Percentiles rank a stretch among this genome's conserved stretches.
phyloP scores from a whole-genome alignment of 306 rosid species.

The Cucumis melo region DNA sequence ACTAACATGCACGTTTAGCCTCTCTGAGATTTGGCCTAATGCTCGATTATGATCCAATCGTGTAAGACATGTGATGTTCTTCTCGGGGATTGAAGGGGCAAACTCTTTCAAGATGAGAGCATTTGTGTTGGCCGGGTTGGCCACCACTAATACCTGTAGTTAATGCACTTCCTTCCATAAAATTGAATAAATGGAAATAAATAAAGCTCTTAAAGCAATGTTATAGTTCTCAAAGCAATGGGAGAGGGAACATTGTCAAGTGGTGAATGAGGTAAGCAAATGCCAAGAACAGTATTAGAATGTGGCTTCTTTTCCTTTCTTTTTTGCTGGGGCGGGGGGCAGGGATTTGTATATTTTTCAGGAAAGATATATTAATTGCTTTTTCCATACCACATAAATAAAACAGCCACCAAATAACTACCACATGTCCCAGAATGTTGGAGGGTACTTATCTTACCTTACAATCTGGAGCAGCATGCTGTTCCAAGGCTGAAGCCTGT shows the following conservation, averaged over 20 bases:
- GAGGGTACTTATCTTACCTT: constrained; percentile 30
- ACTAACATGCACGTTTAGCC: constrained; percentile 44
- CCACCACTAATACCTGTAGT: constrained; percentile 76
- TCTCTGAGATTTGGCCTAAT: constrained; percentile 72
- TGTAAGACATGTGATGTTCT: constrained; percentile 76
- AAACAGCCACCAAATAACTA: neutral
- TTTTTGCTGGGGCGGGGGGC: neutral
- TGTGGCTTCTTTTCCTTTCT: neutral
- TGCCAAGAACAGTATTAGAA: neutral
- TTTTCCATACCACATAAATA: too few relatives aligned
- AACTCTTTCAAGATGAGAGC: constrained; percentile 74
- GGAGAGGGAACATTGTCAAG: neutral
- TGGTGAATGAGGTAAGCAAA: neutral
- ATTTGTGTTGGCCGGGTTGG: constrained; percentile 93
- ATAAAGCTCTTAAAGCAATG: neutral
- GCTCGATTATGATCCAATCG: constrained; percentile 93
- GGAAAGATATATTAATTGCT: neutral
- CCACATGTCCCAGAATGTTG: neutral
- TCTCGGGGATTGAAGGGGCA: constrained; percentile 69
- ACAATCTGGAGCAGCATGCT: constrained; percentile 88
- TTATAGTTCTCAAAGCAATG: neutral
- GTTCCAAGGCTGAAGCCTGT: constrained; percentile 89
- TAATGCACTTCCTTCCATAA: neutral
- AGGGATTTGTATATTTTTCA: neutral
- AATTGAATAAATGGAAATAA: neutral